Evolutionary conservation across 1,284 basidiomycete genomes (phyloP).

Genomic region (Mycosarcoma mackinlayi): DNA sequence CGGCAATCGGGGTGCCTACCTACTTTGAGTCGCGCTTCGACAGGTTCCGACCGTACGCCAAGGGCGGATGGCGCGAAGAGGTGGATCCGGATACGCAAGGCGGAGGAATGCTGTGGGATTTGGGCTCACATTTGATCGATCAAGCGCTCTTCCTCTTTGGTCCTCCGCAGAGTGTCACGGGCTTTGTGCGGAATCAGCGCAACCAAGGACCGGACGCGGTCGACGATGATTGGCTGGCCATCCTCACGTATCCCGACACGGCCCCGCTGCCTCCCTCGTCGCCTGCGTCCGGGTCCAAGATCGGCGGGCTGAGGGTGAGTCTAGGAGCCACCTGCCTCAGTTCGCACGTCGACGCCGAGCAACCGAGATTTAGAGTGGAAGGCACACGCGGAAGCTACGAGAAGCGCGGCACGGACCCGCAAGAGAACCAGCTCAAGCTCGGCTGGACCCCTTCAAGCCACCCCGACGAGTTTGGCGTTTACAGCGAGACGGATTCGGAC

Average conservation of each 20-base stretch:
- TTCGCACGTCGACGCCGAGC: conserved; percentile 60
- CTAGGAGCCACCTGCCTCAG: conserved; percentile 62
- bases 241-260: conserved; percentile 53
- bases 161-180: conserved; percentile 57
- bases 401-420: conserved; percentile 64
- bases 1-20: conserved; percentile 59
- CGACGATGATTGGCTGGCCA: conserved; percentile 66
- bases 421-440: conserved; percentile 64
- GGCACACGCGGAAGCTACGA: conserved; percentile 61
- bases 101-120: conserved; percentile 65
- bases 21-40: conserved; percentile 65
- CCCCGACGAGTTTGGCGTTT: conserved; percentile 60
- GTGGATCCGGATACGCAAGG: conserved; percentile 57
- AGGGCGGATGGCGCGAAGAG: conserved; percentile 66
- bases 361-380: conserved; percentile 60
- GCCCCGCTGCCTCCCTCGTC: conserved; percentile 52
- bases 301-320: conserved; percentile 54
- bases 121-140: conserved; percentile 64
- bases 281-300: conserved; percentile 49
- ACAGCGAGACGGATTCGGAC: conserved; percentile 53
- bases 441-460: conserved; percentile 59
- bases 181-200: conserved; percentile 57
- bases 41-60: conserved; percentile 61
- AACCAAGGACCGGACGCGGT: conserved; percentile 51
- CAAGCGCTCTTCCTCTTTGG: conserved; percentile 64